phyloP scores from a whole-genome alignment of 2,329 filamentous ascomycete species.

The Stagonosporopsis rhizophila region DNA sequence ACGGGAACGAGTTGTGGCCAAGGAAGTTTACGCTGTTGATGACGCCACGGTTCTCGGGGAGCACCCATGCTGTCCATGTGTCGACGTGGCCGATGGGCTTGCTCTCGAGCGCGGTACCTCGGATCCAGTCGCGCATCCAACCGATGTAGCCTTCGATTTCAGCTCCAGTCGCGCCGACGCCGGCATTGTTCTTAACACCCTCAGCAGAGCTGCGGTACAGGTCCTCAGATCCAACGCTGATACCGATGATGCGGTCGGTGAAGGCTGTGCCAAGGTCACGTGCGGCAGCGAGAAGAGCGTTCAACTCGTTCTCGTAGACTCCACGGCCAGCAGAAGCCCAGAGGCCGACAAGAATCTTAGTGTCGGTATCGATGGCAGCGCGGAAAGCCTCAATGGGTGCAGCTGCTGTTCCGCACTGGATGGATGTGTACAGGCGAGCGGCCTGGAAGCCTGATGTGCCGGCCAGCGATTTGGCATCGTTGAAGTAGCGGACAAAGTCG shows the following conservation, averaged over 20 bases:
- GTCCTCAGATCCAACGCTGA: conserved; percentile 86
- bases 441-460: conserved; percentile 71
- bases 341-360: conserved; percentile 77
- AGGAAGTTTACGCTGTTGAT: conserved; percentile 76
- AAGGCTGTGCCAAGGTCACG: conserved; percentile 71
- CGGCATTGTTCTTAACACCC: conserved; percentile 67
- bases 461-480: conserved; percentile 66
- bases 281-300: conserved; percentile 73
- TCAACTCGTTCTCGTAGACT: conserved; percentile 73
- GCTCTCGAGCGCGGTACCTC: conserved; percentile 64
- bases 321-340: conserved; percentile 76
- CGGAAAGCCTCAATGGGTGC: conserved; percentile 33
- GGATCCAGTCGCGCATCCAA: conserved; percentile 68
- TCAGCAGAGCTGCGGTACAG: conserved; percentile 65
- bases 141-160: conserved; percentile 73
- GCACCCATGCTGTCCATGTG: conserved; percentile 76
- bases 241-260: conserved; percentile 72
- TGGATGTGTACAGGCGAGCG: conserved; percentile 75
- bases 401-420: conserved; percentile 70
- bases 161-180: conserved; percentile 67
- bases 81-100: conserved; percentile 82
- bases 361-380: conserved; percentile 74
- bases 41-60: conserved; percentile 73
- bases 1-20: conserved; percentile 85
- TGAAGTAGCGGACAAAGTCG: conserved; percentile 75